Evolutionary conservation across 2,329 filamentous ascomycete genomes (phyloP).

Genomic region (Sporothrix schenckii): DNA sequence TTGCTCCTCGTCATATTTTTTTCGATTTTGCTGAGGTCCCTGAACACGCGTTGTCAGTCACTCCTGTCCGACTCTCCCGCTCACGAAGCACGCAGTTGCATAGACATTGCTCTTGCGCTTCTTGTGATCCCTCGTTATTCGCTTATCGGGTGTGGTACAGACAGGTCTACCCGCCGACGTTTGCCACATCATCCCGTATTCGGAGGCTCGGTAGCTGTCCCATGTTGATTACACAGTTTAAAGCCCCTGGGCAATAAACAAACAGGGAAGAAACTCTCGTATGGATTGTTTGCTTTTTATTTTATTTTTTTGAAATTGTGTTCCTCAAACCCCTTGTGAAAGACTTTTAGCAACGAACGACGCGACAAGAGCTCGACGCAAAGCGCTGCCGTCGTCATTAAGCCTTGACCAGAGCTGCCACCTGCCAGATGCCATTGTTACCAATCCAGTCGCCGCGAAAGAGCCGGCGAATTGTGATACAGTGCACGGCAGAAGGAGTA

Average conservation of each 20-base stretch:
- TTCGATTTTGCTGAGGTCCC: neutral
- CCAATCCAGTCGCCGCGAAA: constrained; percentile 13
- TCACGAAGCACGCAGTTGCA: constrained; percentile 20
- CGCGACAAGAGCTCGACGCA: too few species aligned
- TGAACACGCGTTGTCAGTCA: neutral
- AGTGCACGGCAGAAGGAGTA: constrained; percentile 28
- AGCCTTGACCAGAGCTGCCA: neutral
- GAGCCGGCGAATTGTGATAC: constrained; percentile 28
- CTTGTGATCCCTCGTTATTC: constrained; percentile 30
- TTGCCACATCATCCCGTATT: constrained; percentile 31
- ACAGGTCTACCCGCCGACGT: constrained; percentile 21
- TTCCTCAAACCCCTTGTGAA: neutral
- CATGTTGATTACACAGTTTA: neutral
- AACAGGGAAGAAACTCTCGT: neutral
- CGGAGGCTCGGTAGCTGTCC: constrained; percentile 21
- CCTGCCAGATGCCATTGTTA: constrained; percentile 10
- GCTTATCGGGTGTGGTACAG: constrained; percentile 32
- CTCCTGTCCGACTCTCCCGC: neutral
- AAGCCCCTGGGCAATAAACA: neutral
- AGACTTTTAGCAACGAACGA: neutral
- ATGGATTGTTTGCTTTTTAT: neutral
- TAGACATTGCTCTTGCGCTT: constrained; percentile 5
- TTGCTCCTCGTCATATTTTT: constrained; percentile 7
- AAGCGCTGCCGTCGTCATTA: neutral
- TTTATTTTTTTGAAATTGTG: neutral